These are phyloP conservation scores for Aspergillus clavatus DNA, from an alignment of 2,329 filamentous ascomycete species.

Conservation along the genomic window DNA sequence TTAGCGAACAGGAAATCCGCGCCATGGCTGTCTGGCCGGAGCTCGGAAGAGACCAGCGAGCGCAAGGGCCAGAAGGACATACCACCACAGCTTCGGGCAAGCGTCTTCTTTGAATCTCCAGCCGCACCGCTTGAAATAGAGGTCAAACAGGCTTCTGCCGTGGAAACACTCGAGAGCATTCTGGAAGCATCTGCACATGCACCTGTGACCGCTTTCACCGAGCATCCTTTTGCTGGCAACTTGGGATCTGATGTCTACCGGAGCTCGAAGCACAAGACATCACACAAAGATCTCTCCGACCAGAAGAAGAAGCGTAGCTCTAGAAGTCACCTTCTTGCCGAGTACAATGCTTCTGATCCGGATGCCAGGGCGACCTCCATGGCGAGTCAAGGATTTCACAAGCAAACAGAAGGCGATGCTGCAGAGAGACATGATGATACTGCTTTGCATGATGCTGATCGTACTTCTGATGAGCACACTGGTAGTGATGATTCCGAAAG, in stretches of 20 bases:
- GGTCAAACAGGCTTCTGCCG: constrained; percentile 71
- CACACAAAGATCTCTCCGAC: constrained; percentile 18
- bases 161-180: constrained; percentile 83
- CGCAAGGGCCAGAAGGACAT: constrained; percentile 39
- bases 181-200: constrained; percentile 83
- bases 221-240: constrained; percentile 76
- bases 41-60: constrained; percentile 15
- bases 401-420: constrained; percentile 18
- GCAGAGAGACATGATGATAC: constrained; percentile 18
- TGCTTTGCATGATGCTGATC: constrained; percentile 14
- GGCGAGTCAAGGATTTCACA: constrained; percentile 8
- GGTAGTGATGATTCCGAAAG: constrained; percentile 12
- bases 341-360: constrained; percentile 15
- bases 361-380: constrained; percentile 12
- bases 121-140: constrained; percentile 52
- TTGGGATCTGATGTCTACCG: constrained; percentile 73
- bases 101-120: constrained; percentile 77
- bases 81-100: constrained; percentile 84
- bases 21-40: constrained; percentile 37
- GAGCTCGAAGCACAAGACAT: constrained; percentile 27
- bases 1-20: constrained; percentile 51
- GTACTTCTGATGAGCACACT: constrained; percentile 10
- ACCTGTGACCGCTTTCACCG: constrained; percentile 85
- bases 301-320: constrained; percentile 30
- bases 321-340: constrained; percentile 24